These are phyloP conservation scores for Ilex asprella DNA, from an alignment of 257 asterid species.

Conservation along the genomic window DNA sequence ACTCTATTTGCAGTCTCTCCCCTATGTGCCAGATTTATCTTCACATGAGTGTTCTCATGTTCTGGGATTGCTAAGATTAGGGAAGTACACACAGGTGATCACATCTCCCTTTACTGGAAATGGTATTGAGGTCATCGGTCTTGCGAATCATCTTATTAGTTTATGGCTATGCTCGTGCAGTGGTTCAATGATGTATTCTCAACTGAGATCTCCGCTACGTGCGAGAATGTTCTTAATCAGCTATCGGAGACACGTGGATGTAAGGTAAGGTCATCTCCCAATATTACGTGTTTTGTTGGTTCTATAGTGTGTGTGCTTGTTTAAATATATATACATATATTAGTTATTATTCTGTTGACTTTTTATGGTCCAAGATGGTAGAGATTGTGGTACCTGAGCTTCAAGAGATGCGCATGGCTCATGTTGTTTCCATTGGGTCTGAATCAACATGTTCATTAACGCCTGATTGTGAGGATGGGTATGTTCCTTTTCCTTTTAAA, in stretches of 20 bases:
- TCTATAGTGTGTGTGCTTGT: conserved; percentile 2
- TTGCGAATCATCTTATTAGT: conserved; percentile 15
- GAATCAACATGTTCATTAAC: conserved; percentile 60
- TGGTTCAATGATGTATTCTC: conserved; percentile 98
- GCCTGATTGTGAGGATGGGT: conserved; percentile 90
- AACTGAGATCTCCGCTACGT: conserved; percentile 67
- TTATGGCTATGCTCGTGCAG: conserved; percentile 18
- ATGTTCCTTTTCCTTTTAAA: conserved; percentile 21
- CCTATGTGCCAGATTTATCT: conserved; percentile 72
- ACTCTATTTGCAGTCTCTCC: conserved; percentile 54
- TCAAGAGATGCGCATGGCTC: conserved; percentile 88
- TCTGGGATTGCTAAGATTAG: conserved; percentile 57
- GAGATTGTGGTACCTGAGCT: conserved; percentile 92
- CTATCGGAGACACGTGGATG: conserved; percentile 78
- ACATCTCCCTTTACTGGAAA: conserved; percentile 12
- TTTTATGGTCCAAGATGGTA: conserved; percentile 53
- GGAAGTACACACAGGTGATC: conserved; percentile 87
- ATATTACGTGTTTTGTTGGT: conserved; percentile 2
- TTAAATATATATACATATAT: conserved; percentile 4
- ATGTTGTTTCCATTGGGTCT: conserved; percentile 81
- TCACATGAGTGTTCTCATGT: conserved; percentile 36
- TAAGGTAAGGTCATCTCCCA: conserved; percentile 43
- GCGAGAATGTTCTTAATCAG: conserved; percentile 68
- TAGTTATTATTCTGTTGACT: conserved; percentile 15
- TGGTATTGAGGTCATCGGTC: conserved; percentile 8